A percentile compares a stretch with the other conserved stretches of the same genome.
These are phyloP conservation scores for Lumnitzera littorea DNA, from an alignment of 345 rosid species.

Conservation along the genomic window DNA sequence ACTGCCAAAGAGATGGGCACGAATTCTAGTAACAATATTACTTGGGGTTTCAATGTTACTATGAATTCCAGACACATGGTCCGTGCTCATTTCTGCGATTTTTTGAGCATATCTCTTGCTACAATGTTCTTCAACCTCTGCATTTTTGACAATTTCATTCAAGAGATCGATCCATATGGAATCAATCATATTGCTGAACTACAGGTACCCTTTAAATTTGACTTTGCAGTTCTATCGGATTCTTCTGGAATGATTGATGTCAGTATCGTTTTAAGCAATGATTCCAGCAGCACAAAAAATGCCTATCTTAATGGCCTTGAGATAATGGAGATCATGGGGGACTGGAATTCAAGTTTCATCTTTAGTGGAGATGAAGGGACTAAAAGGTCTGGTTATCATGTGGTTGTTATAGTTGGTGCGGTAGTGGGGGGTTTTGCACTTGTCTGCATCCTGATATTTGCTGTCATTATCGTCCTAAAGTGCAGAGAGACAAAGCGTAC, in stretches of 20 bases:
- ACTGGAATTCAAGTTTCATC: conserved; percentile 1
- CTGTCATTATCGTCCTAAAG: not conserved
- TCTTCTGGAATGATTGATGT: conserved; percentile 26
- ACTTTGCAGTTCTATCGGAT: conserved; percentile 39
- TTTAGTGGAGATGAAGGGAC: not conserved
- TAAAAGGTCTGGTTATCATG: not conserved
- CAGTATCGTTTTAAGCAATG: conserved; percentile 17
- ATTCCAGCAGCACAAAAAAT: not conserved
- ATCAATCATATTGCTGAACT: accelerated
- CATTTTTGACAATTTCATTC: conserved; percentile 16
- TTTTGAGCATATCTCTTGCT: conserved; percentile 1
- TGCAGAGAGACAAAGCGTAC: conserved; percentile 11
- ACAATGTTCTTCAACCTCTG: conserved; percentile 23
- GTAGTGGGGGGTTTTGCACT: conserved; percentile 19
- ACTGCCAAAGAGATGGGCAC: conserved; percentile 20
- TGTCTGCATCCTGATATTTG: not conserved
- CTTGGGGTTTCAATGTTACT: conserved; percentile 41
- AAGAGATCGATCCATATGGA: conserved; percentile 13
- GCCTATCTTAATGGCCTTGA: conserved; percentile 53
- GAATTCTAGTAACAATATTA: conserved; percentile 14
- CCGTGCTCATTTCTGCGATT: conserved; percentile 55
- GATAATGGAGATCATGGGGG: conserved; percentile 34
- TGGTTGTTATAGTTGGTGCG: conserved; percentile 18
- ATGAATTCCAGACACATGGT: conserved; percentile 30
- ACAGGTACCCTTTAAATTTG: conserved; percentile 28